Percentiles rank a stretch among this genome's conserved stretches.
Conservation (phyloP, 2,329 filamentous ascomycete genomes). For the Aspergillus amoenus region DNA sequence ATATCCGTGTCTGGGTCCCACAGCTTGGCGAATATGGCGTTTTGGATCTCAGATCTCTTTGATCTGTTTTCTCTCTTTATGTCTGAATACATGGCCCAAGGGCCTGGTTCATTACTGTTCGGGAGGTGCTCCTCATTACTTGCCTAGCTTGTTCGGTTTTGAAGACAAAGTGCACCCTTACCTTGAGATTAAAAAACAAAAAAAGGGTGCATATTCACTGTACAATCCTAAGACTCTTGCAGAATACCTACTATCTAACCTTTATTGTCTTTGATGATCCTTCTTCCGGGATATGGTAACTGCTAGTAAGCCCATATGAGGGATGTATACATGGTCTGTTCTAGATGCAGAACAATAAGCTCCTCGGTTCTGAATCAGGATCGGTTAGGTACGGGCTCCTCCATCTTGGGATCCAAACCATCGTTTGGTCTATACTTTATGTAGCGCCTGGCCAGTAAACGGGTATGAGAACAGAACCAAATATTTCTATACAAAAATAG, state of each 20-base stretch:
- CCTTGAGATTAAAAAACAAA: not conserved
- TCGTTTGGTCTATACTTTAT: not conserved
- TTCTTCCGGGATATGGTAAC: not conserved
- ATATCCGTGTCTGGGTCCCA: conserved; percentile 27
- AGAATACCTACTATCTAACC: not conserved
- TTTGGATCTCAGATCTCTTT: conserved; percentile 6
- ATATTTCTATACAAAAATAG: conserved; percentile 3
- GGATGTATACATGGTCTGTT: not conserved
- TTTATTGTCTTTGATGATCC: not conserved
- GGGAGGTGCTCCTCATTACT: not conserved
- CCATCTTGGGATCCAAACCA: not conserved
- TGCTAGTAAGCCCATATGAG: too few relatives aligned
- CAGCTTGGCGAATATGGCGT: conserved; percentile 24
- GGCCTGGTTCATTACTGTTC: not conserved
- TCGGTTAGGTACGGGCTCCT: not conserved
- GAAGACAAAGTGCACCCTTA: not conserved
- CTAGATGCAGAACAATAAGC: not conserved
- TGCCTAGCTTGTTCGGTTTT: not conserved
- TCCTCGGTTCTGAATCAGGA: not conserved
- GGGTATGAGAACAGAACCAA: not conserved
- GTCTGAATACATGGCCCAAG: not conserved
- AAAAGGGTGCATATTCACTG: not conserved
- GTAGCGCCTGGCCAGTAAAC: not conserved
- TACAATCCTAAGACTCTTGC: not conserved
- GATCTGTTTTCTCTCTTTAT: conserved; percentile 4